Percentiles rank a stretch among this genome's conserved stretches.
phyloP scores from a whole-genome alignment of 2,329 filamentous ascomycete genomes.

The Aspergillus hiratsukae region DNA sequence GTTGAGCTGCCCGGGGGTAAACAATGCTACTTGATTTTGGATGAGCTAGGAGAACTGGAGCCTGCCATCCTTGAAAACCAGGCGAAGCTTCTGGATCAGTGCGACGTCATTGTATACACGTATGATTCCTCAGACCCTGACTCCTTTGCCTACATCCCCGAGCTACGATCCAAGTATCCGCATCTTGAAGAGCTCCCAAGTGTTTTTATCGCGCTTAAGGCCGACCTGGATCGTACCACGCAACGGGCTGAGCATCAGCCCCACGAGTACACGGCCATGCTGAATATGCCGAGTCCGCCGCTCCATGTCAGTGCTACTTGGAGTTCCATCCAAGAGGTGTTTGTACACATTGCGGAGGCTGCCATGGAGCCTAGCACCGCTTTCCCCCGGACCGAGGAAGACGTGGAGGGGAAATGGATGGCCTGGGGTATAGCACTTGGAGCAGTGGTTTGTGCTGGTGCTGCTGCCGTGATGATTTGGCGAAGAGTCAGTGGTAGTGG shows the following conservation, averaged over 20 bases:
- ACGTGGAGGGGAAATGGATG: constrained; percentile 70
- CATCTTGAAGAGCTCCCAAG: constrained; percentile 85
- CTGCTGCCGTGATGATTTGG: constrained; percentile 59
- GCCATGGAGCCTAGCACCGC: constrained; percentile 84
- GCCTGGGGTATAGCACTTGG: constrained; percentile 81
- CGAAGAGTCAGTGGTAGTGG: constrained; percentile 43
- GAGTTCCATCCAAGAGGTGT: constrained; percentile 89
- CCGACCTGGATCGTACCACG: constrained; percentile 94
- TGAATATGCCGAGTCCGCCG: constrained; percentile 80
- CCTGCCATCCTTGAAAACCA: constrained; percentile 90
- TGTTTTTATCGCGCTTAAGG: constrained; percentile 90
- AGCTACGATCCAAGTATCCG: constrained; percentile 71
- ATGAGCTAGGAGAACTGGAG: constrained; percentile 93
- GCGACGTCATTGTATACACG: constrained; percentile 89
- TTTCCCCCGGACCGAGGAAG: constrained; percentile 86
- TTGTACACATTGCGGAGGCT: constrained; percentile 84
- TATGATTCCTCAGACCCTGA: constrained; percentile 97
- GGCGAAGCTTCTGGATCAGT: constrained; percentile 75
- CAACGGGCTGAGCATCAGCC: constrained; percentile 87
- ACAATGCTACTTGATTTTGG: constrained; percentile 92
- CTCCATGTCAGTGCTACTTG: constrained; percentile 93
- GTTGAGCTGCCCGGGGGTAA: constrained; percentile 94
- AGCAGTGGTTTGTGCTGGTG: constrained; percentile 58
- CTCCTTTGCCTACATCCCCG: constrained; percentile 87
- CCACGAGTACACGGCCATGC: constrained; percentile 77